Evolutionary conservation across 345 rosid genomes (phyloP).

Genomic region (Leavenworthia alabamica): DNA sequence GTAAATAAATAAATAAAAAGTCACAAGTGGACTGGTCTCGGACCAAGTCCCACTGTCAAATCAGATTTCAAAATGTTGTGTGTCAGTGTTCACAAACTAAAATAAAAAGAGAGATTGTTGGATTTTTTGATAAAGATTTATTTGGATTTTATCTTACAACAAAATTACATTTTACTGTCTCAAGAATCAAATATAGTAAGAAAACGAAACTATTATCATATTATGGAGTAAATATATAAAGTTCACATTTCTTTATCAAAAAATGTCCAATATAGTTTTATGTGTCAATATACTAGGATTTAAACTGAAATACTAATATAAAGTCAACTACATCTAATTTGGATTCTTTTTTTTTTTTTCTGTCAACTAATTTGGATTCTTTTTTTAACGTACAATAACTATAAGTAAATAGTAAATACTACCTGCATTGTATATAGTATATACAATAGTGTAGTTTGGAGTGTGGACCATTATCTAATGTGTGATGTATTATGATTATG

Average conservation of each 20-base stretch:
- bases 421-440: not conserved
- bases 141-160: not conserved
- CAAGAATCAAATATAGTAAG: not conserved
- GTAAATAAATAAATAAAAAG: conserved; percentile 7
- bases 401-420: not conserved
- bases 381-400: not conserved
- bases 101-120: not conserved
- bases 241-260: not conserved
- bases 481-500: not conserved
- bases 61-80: conserved; percentile 29
- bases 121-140: not conserved
- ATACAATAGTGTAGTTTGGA: not conserved
- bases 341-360: not conserved
- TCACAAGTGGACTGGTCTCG: conserved; percentile 61
- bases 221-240: not conserved
- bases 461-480: not conserved
- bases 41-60: conserved; percentile 66
- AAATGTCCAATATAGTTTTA: not conserved
- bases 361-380: not conserved
- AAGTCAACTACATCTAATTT: not conserved
- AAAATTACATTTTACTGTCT: not conserved
- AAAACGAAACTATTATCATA: not conserved
- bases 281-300: not conserved
- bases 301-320: not conserved
- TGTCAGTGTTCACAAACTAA: conserved; percentile 20